Percentiles rank a stretch among this genome's conserved stretches.
Evolutionary conservation across 352 stramenopile genomes (phyloP).

Genomic region (Pythium phragmitis): DNA sequence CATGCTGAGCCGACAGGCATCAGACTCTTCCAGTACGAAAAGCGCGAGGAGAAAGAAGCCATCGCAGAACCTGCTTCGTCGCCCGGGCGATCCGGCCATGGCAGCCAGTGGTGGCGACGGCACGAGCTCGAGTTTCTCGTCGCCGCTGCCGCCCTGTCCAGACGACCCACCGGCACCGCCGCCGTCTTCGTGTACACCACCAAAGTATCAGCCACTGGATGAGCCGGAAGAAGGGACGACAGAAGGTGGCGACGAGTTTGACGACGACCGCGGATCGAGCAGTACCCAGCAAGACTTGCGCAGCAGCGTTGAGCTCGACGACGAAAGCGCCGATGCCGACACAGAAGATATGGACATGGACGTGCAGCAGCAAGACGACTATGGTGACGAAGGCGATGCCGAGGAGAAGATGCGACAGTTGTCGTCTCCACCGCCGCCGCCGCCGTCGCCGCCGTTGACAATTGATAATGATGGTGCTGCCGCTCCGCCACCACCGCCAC

Average conservation of each 20-base stretch:
- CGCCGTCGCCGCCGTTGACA: slow-evolving; percentile 40
- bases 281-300: slow-evolving; percentile 19
- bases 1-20: slow-evolving; percentile 11
- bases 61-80: slow-evolving; percentile 5
- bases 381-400: slow-evolving; percentile 29
- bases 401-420: slow-evolving; percentile 18
- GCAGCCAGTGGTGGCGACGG: slow-evolving; percentile 9
- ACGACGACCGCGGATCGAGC: slow-evolving; percentile 36
- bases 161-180: slow-evolving; percentile 64
- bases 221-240: slow-evolving; percentile 50
- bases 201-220: slow-evolving; percentile 65
- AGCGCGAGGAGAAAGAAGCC: background rate
- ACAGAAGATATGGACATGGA: slow-evolving; percentile 25
- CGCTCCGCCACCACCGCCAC: slow-evolving; percentile 44
- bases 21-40: slow-evolving; percentile 5
- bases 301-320: slow-evolving; percentile 17
- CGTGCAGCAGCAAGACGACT: slow-evolving; percentile 19
- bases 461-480: slow-evolving; percentile 25
- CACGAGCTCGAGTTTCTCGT: slow-evolving; percentile 67
- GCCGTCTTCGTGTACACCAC: slow-evolving; percentile 59
- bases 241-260: slow-evolving; percentile 43
- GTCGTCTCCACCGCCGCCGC: slow-evolving; percentile 34
- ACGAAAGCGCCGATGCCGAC: slow-evolving; percentile 25
- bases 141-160: slow-evolving; percentile 66
- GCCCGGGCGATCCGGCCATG: background rate